phyloP scores from a whole-genome alignment of 306 rosid genomes.

The Rubus idaeus region DNA sequence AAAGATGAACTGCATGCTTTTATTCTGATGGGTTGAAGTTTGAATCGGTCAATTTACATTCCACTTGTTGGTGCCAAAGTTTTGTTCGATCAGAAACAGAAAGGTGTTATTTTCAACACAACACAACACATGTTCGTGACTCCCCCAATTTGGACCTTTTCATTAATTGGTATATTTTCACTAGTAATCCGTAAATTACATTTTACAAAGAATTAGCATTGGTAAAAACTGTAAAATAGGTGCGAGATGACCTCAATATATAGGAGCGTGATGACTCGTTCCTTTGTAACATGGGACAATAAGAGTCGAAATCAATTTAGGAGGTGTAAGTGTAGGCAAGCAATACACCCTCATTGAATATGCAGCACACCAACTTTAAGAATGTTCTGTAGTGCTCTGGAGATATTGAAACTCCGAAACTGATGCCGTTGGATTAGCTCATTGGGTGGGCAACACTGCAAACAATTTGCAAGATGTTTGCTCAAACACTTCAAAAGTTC shows the following conservation, averaged over 20 bases:
- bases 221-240: background rate
- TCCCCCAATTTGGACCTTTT: background rate
- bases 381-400: too few species aligned
- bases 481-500: background rate
- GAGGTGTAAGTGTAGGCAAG: background rate
- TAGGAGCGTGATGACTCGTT: background rate
- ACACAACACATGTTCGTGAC: background rate
- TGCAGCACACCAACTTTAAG: background rate
- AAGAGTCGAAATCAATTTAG: too few species aligned
- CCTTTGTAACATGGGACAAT: too few species aligned
- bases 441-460: too few species aligned
- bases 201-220: background rate
- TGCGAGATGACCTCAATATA: background rate
- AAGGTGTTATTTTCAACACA: background rate
- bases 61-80: background rate
- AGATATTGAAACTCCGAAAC: too few species aligned
- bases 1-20: background rate
- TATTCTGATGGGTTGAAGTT: background rate
- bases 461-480: background rate
- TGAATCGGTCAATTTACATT: background rate
- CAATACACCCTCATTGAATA: background rate
- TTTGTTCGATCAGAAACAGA: background rate
- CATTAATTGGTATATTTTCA: background rate
- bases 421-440: too few species aligned
- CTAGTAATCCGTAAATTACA: background rate